A percentile compares a stretch with the other conserved stretches of the same genome.
Conservation (phyloP, 139 green algal genomes). For the Coelastrella sp. region DNA sequence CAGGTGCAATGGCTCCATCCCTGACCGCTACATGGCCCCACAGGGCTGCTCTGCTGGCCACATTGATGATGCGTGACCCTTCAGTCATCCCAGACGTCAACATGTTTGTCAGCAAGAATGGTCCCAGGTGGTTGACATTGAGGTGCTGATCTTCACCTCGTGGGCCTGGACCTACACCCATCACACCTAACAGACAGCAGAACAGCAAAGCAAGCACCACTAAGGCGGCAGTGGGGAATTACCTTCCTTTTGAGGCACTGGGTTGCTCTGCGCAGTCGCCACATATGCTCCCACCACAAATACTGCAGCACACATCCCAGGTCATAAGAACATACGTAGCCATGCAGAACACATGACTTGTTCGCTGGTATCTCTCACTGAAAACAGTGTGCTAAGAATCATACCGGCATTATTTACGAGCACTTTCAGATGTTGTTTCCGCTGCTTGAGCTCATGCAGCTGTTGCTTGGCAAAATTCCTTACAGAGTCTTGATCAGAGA, state of each 20-base stretch:
- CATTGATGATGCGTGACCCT: conserved; percentile 63
- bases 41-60: conserved; percentile 69
- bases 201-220: neutral
- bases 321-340: too few relatives aligned
- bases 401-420: conserved; percentile 78
- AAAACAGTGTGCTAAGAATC: neutral
- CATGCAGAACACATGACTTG: too few relatives aligned
- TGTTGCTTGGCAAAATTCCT: conserved; percentile 59
- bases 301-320: too few relatives aligned
- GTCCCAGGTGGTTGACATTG: conserved; percentile 70
- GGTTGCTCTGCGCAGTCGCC: too few relatives aligned
- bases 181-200: conserved; percentile 60
- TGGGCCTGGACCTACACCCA: conserved; percentile 52
- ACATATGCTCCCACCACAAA: too few relatives aligned
- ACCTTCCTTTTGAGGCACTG: too few relatives aligned
- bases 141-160: conserved; percentile 60
- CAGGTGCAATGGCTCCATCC: neutral
- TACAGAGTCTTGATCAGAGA: conserved; percentile 60
- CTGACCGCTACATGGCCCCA: conserved; percentile 44
- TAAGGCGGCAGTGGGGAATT: neutral
- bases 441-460: conserved; percentile 33
- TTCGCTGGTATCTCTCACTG: too few relatives aligned
- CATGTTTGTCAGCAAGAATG: conserved; percentile 75
- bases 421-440: conserved; percentile 45
- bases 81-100: conserved; percentile 63